Evolutionary conservation across 495 filamentous ascomycete genomes (phyloP), one percentile per base, ranked within the genome.

Genomic region (Emericellopsis terricola): DNA sequence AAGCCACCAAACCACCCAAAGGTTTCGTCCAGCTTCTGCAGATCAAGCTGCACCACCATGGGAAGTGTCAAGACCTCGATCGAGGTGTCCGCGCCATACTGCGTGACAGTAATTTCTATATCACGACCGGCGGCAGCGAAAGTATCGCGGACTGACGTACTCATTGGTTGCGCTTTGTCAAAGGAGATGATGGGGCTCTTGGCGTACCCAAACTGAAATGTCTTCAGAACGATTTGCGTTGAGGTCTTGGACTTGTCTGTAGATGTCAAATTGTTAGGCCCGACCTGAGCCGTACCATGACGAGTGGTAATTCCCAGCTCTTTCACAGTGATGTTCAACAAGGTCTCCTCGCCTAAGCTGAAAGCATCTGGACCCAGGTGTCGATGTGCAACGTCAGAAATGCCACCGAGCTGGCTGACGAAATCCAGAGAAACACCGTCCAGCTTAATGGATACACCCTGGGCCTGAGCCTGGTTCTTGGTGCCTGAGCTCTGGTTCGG

Each of bases 1-100:
- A 99, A 58, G 0, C 91, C 91, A 11, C 89, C 91, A 47, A 94
- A 81, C 65, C 81, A 85, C 19, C 72, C 69, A 33, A 96, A 69
- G 3, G 78, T 78, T 33, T 93, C 87, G 41, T 99, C 91, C 9
- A 96, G 46, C 26, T 68, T 71, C 40, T 76, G 76, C 8, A 94
- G 60, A 52, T 96, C 81, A 18, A 96, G 48, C 37, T 69, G 68
- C 4, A 96, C 38, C 35, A 77, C 71, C 1, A 96, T 51, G 2
- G 87, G 84, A 10, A 89, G 62, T 2, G 85, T 92, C n/a, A 64
- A 67, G n/a, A 93, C 44, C n/a, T 78, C 69, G 16, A 81, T 50
- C 28, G 64, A 63, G n/a, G 65, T 65, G 3, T 56, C 51, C 1
- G 64, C 57, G 4, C 59, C 28, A 0, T 60, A 66, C 36, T 69